These are phyloP conservation scores for Sideroxylon spinosum DNA, from an alignment of 179 eudicot species.

Conservation along the genomic window DNA sequence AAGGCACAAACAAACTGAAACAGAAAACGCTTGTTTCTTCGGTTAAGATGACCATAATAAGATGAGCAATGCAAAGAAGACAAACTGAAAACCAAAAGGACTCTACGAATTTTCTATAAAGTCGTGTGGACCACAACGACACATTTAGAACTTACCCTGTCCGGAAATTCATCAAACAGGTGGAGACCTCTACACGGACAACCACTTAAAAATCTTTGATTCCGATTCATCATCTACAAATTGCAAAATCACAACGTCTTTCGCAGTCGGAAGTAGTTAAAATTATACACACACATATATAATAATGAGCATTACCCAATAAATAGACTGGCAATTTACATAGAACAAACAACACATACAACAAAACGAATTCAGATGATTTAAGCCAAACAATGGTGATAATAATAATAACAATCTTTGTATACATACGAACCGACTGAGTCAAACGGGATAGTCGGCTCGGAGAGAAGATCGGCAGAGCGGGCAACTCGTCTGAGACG, in stretches of 20 bases:
- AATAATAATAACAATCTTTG: not conserved
- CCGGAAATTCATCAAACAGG: constrained; percentile 3
- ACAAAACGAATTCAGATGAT: not conserved
- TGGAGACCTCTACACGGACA: not conserved
- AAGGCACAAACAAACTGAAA: too few species aligned
- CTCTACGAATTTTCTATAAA: too few species aligned
- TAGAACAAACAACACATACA: not conserved
- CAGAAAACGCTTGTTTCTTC: too few species aligned
- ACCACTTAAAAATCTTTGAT: not conserved
- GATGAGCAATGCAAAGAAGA: too few species aligned
- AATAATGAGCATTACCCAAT: not conserved
- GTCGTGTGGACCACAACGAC: too few species aligned
- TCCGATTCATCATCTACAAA: not conserved
- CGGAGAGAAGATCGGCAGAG: constrained; percentile 60
- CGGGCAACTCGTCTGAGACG: constrained; percentile 61
- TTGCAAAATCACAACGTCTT: not conserved
- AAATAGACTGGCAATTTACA: not conserved
- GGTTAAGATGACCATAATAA: too few species aligned
- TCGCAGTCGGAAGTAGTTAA: too few species aligned
- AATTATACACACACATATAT: too few species aligned
- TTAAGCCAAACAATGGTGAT: not conserved
- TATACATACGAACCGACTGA: not conserved
- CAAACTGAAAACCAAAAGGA: too few species aligned
- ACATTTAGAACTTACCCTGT: too few species aligned
- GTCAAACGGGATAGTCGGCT: constrained; percentile 34